Evolutionary conservation across 2,329 filamentous ascomycete genomes (phyloP), one percentile per base, ranked within the genome.

Genomic region (Paracorniculantispora psalliotae): DNA sequence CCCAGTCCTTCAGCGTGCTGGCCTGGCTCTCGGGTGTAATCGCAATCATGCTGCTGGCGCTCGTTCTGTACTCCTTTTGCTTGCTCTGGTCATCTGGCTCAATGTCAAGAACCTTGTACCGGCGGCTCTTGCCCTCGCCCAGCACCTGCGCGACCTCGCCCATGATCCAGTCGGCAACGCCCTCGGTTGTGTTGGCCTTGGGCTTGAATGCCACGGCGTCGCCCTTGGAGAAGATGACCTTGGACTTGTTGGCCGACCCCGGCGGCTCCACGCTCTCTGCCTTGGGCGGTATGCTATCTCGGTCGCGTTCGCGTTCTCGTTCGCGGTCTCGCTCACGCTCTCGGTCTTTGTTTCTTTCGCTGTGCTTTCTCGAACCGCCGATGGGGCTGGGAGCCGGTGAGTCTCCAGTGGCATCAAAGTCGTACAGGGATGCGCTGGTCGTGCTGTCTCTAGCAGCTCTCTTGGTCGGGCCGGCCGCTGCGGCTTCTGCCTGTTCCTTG

Each of bases 61-160:
- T 87, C 2, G 88, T 89, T 59, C 85, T 84, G 70, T 90, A 92
- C 65, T 85, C 83, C 63, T 82, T 82, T 61, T 88, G 82, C 65
- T 85, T 86, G 66, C 80, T 85, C 66, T 78, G 83, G 68, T 83
- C 84, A 66, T 91, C 90, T 1, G 89, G 88, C 68, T 91, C 89
- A 30, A 89, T 87, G 67, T 93, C 90, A 66, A 91, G 84, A 25
- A 92, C 89, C 70, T 89, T 88, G 74, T 92, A 92, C 47, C 88
- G 83, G 67, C 89, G 81, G 68, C 85, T 88, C 71, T 91, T 92
- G 57, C 88, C 88, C 61, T 92, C 89, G 15, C 89, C 89, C 55
- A 85, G 80, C 15, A 93, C 87, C 55, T 84, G 83, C 61, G 89
- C 88, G 54, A 93, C 90, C 61, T 89, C 88, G 53, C 90, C 90